Base-by-base conservation (phyloP, 2,329 filamentous ascomycete species). In the Penicillium sp. region DNA sequence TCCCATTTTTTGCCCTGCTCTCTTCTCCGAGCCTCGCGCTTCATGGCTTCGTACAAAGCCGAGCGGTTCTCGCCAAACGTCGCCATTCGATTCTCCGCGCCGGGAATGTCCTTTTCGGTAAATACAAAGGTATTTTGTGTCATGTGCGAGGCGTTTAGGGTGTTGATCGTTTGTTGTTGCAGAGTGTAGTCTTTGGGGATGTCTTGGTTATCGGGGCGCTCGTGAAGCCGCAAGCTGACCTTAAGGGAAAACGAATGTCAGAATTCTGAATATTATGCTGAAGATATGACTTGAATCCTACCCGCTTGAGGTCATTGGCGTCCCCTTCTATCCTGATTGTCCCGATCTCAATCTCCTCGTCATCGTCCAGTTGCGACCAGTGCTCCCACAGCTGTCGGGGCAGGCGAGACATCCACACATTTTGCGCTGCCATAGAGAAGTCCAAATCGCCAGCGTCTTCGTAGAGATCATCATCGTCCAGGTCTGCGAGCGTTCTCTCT, bases 131-230 rank as follows among this genome's bases (percentile, higher is more conserved):
- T 93, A 70, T 95, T 96, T 63, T 82, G 82, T 29, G 92, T 82
- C 47, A 69, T 61, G 50, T 70, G 69, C 7, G 66, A 63, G 27
- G 67, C 59, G 32, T 64, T 65, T 52, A 69, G 68, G 8, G 71
- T 52, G n/a, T 81, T 72, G 37, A 75, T 67, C 35, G 82, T 80
- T 23, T 81, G 84, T 41, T 89, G 78, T 41, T 89, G 84, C 50
- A 97, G 75, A 58, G 89, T 81, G 72, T 96, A 98, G 64, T 95
- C 89, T 64, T 89, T 89, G 9, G 91, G 90, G n/a, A 96, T 78
- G 4, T 79, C 74, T 59, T 86, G 80, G 66, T 95, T 89, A 55
- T 83, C 78, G 6, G 81, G 75, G 44, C 86, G 76, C 44, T 83
- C 78, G 78, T 78, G 61, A 79, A 95, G 78, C 54, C 89, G 80